phyloP scores from a whole-genome alignment of 805 yeast species.

The Cyberlindnera maclurae region DNA sequence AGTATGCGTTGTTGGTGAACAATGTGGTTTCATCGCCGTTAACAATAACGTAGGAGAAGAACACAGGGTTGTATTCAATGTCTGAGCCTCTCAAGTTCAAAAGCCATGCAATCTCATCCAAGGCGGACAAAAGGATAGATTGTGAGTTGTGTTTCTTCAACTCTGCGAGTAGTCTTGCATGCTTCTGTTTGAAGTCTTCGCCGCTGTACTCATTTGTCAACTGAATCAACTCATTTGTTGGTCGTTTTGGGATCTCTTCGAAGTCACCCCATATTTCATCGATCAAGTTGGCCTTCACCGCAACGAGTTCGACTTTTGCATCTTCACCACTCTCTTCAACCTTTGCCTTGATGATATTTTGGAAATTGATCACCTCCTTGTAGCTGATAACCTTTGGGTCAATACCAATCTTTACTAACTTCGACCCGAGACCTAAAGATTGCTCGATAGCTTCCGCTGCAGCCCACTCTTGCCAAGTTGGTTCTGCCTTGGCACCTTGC shows the following conservation, averaged over 20 bases:
- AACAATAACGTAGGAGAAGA: conserved; percentile 56
- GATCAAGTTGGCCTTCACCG: conserved; percentile 58
- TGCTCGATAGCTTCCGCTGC: conserved; percentile 44
- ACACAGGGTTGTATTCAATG: conserved; percentile 80
- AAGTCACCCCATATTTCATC: conserved; percentile 67
- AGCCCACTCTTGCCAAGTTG: conserved; percentile 79
- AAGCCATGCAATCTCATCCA: conserved; percentile 91
- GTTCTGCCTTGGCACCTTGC: conserved; percentile 65
- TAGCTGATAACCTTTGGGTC: conserved; percentile 72
- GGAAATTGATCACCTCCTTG: conserved; percentile 26
- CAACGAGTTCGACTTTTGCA: conserved; percentile 38
- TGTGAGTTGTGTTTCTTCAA: conserved; percentile 29
- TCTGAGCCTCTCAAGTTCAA: conserved; percentile 81
- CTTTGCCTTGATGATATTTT: conserved; percentile 23
- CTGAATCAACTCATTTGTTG: conserved; percentile 40
- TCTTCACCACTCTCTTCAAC: conserved; percentile 21
- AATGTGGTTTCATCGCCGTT: conserved; percentile 37
- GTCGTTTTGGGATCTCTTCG: conserved; percentile 57
- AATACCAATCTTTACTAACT: conserved; percentile 54
- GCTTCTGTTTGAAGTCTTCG: conserved; percentile 50
- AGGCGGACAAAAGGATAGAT: conserved; percentile 56
- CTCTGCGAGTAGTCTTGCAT: conserved; percentile 35
- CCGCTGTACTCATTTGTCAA: conserved; percentile 59
- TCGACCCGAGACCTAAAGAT: conserved; percentile 34
- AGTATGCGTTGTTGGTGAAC: conserved; percentile 44